Conservation (phyloP, 106 monocot species). For the Iris macrosiphon region DNA sequence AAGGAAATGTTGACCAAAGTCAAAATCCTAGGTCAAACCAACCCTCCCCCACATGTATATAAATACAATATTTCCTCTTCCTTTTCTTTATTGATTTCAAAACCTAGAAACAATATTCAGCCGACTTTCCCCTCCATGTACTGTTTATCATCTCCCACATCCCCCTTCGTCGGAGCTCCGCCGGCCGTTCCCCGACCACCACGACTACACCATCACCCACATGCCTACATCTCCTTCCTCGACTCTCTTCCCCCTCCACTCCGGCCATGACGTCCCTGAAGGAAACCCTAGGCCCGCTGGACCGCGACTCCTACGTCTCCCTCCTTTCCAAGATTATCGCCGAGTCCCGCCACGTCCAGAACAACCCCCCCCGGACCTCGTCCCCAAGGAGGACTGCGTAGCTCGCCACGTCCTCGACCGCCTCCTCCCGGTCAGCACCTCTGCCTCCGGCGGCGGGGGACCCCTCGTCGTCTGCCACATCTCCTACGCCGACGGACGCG, state of each 20-base stretch:
- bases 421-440: conserved; percentile 47
- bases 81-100: too few species aligned
- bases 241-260: not conserved
- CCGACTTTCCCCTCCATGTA: too few species aligned
- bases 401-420: conserved; percentile 76
- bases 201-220: too few species aligned
- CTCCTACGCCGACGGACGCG: conserved; percentile 47
- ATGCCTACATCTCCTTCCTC: too few species aligned
- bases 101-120: too few species aligned
- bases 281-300: conserved; percentile 46
- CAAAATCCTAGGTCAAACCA: too few species aligned
- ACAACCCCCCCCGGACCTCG: conserved; percentile 81
- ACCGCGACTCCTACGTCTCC: conserved; percentile 47
- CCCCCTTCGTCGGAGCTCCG: too few species aligned
- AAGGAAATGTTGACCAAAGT: too few species aligned
- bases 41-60: too few species aligned
- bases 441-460: conserved; percentile 47
- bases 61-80: too few species aligned
- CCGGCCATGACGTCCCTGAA: conserved; percentile 27
- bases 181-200: too few species aligned
- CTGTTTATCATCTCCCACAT: too few species aligned
- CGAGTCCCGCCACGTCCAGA: conserved; percentile 68
- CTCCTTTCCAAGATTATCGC: conserved; percentile 69
- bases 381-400: conserved; percentile 68
- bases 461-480: conserved; percentile 61